Conservation (phyloP, 768 basidiomycete genomes). For the Filobasidium floriforme region DNA sequence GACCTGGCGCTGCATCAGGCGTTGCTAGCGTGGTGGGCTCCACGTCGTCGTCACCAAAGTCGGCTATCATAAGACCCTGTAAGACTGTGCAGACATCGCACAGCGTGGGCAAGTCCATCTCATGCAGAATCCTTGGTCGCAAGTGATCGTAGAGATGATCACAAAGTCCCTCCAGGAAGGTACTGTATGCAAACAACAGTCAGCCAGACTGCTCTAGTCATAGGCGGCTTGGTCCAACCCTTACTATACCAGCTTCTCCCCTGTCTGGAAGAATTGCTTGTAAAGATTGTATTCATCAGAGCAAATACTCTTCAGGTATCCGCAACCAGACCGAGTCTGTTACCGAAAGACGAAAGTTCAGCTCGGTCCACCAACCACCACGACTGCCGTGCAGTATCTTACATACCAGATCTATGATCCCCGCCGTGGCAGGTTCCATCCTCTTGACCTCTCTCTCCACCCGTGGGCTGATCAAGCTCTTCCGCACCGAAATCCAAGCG, state of each 20-base stretch:
- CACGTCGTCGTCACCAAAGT: conserved; percentile 48
- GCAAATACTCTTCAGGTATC: conserved; percentile 84
- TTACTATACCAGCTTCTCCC: conserved; percentile 66
- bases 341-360: not conserved
- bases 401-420: conserved; percentile 75
- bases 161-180: conserved; percentile 82
- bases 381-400: too few species aligned
- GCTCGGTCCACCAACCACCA: not conserved
- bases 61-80: conserved; percentile 90
- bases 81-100: conserved; percentile 95
- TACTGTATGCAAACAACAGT: conserved; percentile 48
- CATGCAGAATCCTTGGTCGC: conserved; percentile 88
- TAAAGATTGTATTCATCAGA: conserved; percentile 82
- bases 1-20: conserved; percentile 36
- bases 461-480: conserved; percentile 61
- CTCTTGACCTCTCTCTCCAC: conserved; percentile 73
- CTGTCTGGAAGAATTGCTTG: conserved; percentile 76
- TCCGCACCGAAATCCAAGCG: conserved; percentile 71
- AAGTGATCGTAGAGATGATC: conserved; percentile 93
- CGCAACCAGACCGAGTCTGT: conserved; percentile 83
- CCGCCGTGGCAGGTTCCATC: conserved; percentile 68
- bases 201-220: not conserved
- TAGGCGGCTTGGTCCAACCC: conserved; percentile 32
- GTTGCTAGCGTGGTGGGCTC: conserved; percentile 32
- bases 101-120: conserved; percentile 73